Percentiles rank a stretch among this genome's conserved stretches.
These are phyloP conservation scores for Scedosporium dehoogii DNA, from an alignment of 2,329 filamentous ascomycete species.

Conservation along the genomic window DNA sequence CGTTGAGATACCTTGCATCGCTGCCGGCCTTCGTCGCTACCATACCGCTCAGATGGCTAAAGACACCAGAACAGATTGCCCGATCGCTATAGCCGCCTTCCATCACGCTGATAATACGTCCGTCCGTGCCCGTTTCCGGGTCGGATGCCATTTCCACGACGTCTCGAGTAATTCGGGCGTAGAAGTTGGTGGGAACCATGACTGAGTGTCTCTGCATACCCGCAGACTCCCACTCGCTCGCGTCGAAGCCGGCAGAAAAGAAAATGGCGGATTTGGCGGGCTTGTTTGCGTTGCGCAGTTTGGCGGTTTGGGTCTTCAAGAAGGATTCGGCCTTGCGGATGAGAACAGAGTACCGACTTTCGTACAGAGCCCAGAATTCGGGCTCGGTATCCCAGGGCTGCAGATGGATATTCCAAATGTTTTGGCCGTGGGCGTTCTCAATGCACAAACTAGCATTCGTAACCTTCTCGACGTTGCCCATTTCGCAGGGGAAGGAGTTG, in stretches of 20 bases:
- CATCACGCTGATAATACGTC: slow-evolving; percentile 82
- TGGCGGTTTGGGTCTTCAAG: slow-evolving; percentile 61
- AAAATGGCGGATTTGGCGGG: slow-evolving; percentile 80
- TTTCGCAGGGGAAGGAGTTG: slow-evolving; percentile 95
- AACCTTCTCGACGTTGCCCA: slow-evolving; percentile 86
- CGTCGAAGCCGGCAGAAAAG: slow-evolving; percentile 91
- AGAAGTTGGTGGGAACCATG: slow-evolving; percentile 94
- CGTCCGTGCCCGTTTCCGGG: slow-evolving; percentile 65
- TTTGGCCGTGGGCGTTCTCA: slow-evolving; percentile 88
- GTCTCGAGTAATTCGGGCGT: slow-evolving; percentile 81
- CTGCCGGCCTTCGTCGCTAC: slow-evolving; percentile 42
- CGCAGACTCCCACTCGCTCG: slow-evolving; percentile 83
- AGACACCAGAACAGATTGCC: slow-evolving; percentile 75
- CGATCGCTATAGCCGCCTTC: slow-evolving; percentile 95
- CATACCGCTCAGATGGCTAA: slow-evolving; percentile 84
- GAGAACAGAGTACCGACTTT: slow-evolving; percentile 64
- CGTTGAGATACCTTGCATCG: slow-evolving; percentile 16
- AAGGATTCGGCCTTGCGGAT: slow-evolving; percentile 74
- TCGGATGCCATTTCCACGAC: slow-evolving; percentile 75
- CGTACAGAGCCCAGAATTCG: slow-evolving; percentile 87
- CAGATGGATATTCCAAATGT: slow-evolving; percentile 91
- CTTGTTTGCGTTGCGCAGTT: slow-evolving; percentile 47
- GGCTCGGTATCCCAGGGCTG: slow-evolving; percentile 72
- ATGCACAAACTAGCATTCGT: slow-evolving; percentile 90
- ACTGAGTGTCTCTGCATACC: slow-evolving; percentile 95